Evolutionary conservation across 1,139 yeast genomes (phyloP).

Genomic region (Arxiozyma bovina): DNA sequence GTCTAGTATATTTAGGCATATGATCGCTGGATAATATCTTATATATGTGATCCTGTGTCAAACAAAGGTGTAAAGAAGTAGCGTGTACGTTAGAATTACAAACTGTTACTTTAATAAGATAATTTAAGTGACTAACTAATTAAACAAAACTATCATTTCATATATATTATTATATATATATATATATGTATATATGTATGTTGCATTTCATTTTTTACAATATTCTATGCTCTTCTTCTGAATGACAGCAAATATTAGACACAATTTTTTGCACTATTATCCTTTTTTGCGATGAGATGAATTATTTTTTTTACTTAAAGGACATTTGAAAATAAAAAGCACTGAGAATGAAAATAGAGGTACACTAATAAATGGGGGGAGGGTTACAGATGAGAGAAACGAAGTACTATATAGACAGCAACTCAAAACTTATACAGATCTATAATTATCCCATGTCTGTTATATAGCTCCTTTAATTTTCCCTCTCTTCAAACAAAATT

Average conservation of each 20-base stretch:
- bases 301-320: no score
- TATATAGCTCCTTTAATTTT: no score
- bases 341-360: not conserved
- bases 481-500: not conserved
- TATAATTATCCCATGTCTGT: not conserved
- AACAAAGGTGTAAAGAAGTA: conserved; percentile 38
- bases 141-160: not conserved
- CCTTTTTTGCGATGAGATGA: no score
- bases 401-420: not conserved
- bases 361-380: not conserved
- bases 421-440: not conserved
- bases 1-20: conserved; percentile 31
- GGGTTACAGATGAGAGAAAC: not conserved
- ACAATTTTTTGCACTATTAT: no score
- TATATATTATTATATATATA: not conserved
- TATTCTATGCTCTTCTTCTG: no score
- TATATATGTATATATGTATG: not conserved
- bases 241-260: no score
- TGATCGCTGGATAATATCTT: conserved; percentile 38
- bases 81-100: conserved; percentile 35
- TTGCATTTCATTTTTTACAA: not conserved
- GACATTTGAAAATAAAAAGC: no score
- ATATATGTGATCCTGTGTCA: conserved; percentile 38
- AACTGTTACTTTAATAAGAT: conserved; percentile 18
- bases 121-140: not conserved